Conservation (phyloP, 176 grass and related monocot species). For the Triticum dicoccoides region DNA sequence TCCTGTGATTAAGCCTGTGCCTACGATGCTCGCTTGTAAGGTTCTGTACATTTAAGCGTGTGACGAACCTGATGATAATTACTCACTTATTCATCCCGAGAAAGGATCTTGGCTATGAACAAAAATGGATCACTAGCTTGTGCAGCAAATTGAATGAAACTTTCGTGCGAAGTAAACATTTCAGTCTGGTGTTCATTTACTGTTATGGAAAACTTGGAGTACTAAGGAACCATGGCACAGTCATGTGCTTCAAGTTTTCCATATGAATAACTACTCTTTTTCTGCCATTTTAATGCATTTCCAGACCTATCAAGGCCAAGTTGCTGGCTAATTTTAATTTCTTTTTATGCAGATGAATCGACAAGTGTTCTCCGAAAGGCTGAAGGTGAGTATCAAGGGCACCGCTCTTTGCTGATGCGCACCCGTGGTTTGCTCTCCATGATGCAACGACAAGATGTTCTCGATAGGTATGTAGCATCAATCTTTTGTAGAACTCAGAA, state of each 20-base stretch:
- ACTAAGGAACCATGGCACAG: not conserved
- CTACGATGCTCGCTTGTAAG: not conserved
- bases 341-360: constrained; percentile 70
- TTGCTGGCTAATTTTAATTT: not conserved
- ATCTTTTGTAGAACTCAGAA: not conserved
- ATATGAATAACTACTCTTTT: not conserved
- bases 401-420: constrained; percentile 75
- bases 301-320: not conserved
- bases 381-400: constrained; percentile 90
- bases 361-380: constrained; percentile 64
- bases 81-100: no score
- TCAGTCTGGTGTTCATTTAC: no score
- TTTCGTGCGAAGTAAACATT: no score
- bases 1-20: constrained; percentile 18
- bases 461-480: constrained; percentile 62
- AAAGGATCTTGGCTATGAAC: no score
- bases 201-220: no score
- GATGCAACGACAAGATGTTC: constrained; percentile 83
- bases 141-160: no score
- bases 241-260: not conserved
- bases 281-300: not conserved
- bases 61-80: no score
- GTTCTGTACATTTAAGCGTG: not conserved
- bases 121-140: no score
- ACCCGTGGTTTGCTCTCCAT: constrained; percentile 74